Conservation (phyloP, 371 early-diverging fungal species). For the Lichtheimia ramosa region DNA sequence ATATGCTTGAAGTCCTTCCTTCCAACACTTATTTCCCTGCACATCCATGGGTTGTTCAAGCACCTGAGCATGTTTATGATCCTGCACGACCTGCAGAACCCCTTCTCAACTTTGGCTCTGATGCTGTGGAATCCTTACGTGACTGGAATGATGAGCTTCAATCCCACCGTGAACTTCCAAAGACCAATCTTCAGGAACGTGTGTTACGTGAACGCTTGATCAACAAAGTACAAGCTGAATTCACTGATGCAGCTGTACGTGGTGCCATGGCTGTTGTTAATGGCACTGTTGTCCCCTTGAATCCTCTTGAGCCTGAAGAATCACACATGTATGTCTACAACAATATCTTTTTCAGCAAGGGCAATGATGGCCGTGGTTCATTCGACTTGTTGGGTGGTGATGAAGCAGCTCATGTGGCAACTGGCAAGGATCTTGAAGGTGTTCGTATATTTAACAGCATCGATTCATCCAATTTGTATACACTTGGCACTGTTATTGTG, state of each 20-base stretch:
- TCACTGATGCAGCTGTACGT: constrained; percentile 85
- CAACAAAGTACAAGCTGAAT: constrained; percentile 85
- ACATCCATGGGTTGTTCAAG: constrained; percentile 83
- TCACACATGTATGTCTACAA: constrained; percentile 92
- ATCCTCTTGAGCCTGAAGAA: constrained; percentile 76
- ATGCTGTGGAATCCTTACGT: constrained; percentile 75
- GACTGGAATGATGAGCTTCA: constrained; percentile 98
- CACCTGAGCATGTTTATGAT: constrained; percentile 58
- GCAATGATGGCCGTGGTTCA: constrained; percentile 83
- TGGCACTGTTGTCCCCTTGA: constrained; percentile 77
- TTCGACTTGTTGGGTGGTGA: constrained; percentile 87
- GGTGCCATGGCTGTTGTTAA: constrained; percentile 87
- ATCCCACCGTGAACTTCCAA: constrained; percentile 84
- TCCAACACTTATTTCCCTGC: constrained; percentile 65
- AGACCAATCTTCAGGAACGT: constrained; percentile 76
- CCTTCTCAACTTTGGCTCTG: constrained; percentile 63
- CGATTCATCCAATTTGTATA: constrained; percentile 76
- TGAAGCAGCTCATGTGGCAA: constrained; percentile 90
- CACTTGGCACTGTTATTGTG: constrained; percentile 86
- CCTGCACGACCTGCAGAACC: constrained; percentile 69
- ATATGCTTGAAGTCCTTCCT: constrained; percentile 82
- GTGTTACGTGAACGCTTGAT: constrained; percentile 84
- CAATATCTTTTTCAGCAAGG: constrained; percentile 94
- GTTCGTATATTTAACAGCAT: constrained; percentile 76
- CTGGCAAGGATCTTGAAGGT: constrained; percentile 93